Base-by-base conservation (phyloP, 768 basidiomycete genomes). In the Podaxis sp. region DNA sequence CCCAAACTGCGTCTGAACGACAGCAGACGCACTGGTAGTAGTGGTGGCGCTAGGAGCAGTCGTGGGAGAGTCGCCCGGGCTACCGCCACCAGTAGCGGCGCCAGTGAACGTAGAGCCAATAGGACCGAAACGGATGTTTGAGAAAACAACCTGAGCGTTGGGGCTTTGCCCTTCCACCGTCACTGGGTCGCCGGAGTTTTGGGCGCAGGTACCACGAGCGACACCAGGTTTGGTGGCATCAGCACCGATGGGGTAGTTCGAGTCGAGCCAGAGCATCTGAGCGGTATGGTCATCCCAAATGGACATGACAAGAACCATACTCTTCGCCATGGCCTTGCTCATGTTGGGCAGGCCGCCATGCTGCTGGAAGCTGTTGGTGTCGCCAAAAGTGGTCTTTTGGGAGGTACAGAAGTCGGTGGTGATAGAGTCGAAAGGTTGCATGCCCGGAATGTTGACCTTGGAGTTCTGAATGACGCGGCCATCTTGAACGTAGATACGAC, bases 181-280 rank as follows among this genome's bases (percentile, higher is more conserved):
- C 5, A 68, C 64, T 46, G 82, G 81, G 1, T 66, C 68, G 54
- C 82, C 82, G 28, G 80, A 79, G 48, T 67, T 68, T 53, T 78
- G 80, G 2, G 81, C 62, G 73, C 81, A 83, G 49, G 77, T 72
- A 26, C 82, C 82, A 72, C 82, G 82, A 38, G 75, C 68, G 59
- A 81, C 73, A 70, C 81, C 82, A 44, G 74, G 74, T 58, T 66
- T 60, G 63, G 74, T 70, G 36, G 77, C 68, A 67, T 68, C 70
- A 13, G 61, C 67, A 62, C 67, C 68, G 44, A 64, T 60, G 40
- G 76, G 82, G 74, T 79, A 82, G 74, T 72, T 72, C 67, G 73
- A 71, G 73, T 83, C 81, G 70, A 83, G 79, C 76, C 82, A 83
- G 66, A 81, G 76, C 82, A 83, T 83, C 68, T 76, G 69, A 54